Percentiles rank a stretch among this genome's conserved stretches.
These are phyloP conservation scores for Chrysanthemum lavandulifolium DNA, from an alignment of 129 eudicot species.

Conservation along the genomic window DNA sequence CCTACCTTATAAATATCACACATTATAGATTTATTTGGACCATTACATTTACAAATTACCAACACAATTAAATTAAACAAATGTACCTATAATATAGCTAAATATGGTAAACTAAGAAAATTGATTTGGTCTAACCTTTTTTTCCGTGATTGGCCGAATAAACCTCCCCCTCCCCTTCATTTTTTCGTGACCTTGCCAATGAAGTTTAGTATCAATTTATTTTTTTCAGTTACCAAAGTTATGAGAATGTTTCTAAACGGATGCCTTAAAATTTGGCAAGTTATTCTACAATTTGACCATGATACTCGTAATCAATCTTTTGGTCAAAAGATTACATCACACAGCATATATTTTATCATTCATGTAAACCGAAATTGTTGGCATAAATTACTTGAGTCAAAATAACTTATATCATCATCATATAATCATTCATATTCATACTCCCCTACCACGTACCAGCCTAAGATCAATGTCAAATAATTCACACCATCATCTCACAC, in stretches of 20 bases:
- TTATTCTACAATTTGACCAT: background rate
- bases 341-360: background rate
- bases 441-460: background rate
- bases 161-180: too few relatives aligned
- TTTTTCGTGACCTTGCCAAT: too few relatives aligned
- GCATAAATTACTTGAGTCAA: background rate
- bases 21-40: too few relatives aligned
- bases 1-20: too few relatives aligned
- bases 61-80: too few relatives aligned
- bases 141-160: too few relatives aligned
- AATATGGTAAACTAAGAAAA: too few relatives aligned
- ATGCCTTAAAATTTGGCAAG: background rate
- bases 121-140: too few relatives aligned
- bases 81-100: too few relatives aligned
- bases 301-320: background rate
- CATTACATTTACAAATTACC: too few relatives aligned
- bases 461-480: constrained; percentile 28
- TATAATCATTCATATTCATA: background rate
- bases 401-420: background rate
- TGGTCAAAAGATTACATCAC: background rate
- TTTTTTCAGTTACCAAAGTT: background rate
- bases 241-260: background rate
- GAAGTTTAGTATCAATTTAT: background rate
- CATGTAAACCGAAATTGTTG: background rate
- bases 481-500: constrained; percentile 5